These are phyloP conservation scores for Ogataea thermomethanolica DNA, from an alignment of 805 yeast genomes.

Conservation along the genomic window DNA sequence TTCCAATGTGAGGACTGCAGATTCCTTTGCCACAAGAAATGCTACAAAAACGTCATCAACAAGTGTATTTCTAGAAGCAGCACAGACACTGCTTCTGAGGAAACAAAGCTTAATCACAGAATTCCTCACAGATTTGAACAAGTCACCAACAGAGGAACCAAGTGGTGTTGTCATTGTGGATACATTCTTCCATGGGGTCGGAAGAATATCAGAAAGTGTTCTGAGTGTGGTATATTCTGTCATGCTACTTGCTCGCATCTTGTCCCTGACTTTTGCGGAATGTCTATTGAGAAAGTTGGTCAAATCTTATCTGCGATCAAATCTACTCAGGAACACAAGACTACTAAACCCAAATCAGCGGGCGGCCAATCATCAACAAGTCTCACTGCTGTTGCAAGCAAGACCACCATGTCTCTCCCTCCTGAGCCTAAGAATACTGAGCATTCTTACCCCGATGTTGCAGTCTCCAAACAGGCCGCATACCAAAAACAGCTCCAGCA, in stretches of 20 bases:
- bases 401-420: constrained; percentile 5
- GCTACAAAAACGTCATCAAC: constrained; percentile 76
- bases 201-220: constrained; percentile 87
- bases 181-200: constrained; percentile 93
- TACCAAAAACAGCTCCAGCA: constrained; percentile 10
- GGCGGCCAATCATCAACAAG: constrained; percentile 15
- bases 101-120: constrained; percentile 84
- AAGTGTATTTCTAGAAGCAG: constrained; percentile 79
- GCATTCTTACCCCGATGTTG: constrained; percentile 23
- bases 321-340: constrained; percentile 50
- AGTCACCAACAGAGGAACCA: constrained; percentile 88
- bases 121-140: constrained; percentile 96
- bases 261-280: constrained; percentile 98
- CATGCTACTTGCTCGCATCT: constrained; percentile 89
- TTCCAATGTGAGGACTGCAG: constrained; percentile 83
- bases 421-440: background rate
- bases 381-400: constrained; percentile 12
- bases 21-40: constrained; percentile 75
- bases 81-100: constrained; percentile 65
- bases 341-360: constrained; percentile 8
- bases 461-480: constrained; percentile 21
- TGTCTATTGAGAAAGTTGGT: constrained; percentile 96
- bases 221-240: constrained; percentile 92
- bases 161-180: constrained; percentile 99
- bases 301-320: constrained; percentile 81